Percentiles rank a stretch among this genome's conserved stretches.
phyloP scores from a whole-genome alignment of 2,329 filamentous ascomycete genomes.

The Akanthomyces uredinophilus region DNA sequence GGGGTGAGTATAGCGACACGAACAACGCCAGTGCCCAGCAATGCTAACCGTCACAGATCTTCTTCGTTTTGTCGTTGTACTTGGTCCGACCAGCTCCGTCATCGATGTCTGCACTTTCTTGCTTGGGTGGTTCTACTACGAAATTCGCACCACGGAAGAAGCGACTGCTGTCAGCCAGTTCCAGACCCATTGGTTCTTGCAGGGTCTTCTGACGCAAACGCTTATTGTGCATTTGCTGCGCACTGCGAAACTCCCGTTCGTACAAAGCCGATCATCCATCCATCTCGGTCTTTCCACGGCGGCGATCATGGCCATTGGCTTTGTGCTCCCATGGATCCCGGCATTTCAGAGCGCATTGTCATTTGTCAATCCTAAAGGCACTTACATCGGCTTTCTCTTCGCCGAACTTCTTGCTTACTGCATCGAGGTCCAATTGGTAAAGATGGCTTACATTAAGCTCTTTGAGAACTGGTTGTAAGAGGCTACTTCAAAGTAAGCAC shows the following conservation, averaged over 20 bases:
- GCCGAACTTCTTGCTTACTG: conserved; percentile 23
- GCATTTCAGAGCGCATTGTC: conserved; percentile 19
- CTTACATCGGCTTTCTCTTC: conserved; percentile 22
- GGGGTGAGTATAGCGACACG: not conserved
- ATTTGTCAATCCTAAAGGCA: conserved; percentile 19
- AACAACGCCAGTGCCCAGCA: not conserved
- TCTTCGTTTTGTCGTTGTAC: conserved; percentile 24
- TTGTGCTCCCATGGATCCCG: conserved; percentile 23
- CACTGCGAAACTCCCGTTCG: conserved; percentile 23
- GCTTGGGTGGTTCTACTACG: conserved; percentile 23
- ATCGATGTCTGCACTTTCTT: conserved; percentile 24
- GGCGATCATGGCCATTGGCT: conserved; percentile 23
- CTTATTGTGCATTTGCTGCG: conserved; percentile 26
- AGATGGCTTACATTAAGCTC: conserved; percentile 23
- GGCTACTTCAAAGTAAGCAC: too few relatives aligned
- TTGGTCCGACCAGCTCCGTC: conserved; percentile 26
- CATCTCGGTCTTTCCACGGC: conserved; percentile 22
- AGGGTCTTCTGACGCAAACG: conserved; percentile 26
- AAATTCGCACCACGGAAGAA: conserved; percentile 17
- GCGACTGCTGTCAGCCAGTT: conserved; percentile 16
- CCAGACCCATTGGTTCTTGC: conserved; percentile 26
- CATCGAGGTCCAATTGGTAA: conserved; percentile 24
- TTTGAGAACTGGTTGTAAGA: conserved; percentile 24
- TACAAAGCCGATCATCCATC: conserved; percentile 21
- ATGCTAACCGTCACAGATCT: conserved; percentile 18